Conservation (phyloP, 495 filamentous ascomycete genomes). For the Penicillium herquei region DNA sequence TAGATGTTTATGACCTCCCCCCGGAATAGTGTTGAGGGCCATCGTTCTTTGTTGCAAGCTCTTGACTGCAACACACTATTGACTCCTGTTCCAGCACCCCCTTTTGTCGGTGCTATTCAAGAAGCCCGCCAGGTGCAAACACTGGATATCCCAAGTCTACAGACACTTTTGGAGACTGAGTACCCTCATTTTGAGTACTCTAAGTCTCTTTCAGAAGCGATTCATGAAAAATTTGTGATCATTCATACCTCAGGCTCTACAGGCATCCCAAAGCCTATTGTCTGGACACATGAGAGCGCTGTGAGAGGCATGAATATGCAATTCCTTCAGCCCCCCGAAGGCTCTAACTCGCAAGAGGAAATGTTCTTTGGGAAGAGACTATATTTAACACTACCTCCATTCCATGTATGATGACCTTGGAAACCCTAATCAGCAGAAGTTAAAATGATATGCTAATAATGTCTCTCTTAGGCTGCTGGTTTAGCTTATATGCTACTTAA, state of each 20-base stretch:
- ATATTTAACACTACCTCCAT: slow-evolving; percentile 35
- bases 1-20: slow-evolving; percentile 37
- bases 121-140: slow-evolving; percentile 14
- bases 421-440: neutral
- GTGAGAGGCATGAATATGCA: slow-evolving; percentile 15
- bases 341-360: slow-evolving; percentile 20
- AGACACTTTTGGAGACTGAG: slow-evolving; percentile 20
- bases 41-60: slow-evolving; percentile 23
- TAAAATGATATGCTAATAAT: neutral
- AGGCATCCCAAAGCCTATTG: slow-evolving; percentile 38
- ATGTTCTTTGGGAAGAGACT: slow-evolving; percentile 29
- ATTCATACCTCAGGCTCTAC: slow-evolving; percentile 45
- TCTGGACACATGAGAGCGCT: slow-evolving; percentile 27
- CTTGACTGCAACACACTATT: slow-evolving; percentile 27
- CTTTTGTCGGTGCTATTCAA: slow-evolving; percentile 16
- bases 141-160: slow-evolving; percentile 22
- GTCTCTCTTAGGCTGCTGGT: slow-evolving; percentile 27
- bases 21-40: slow-evolving; percentile 31
- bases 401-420: slow-evolving; percentile 32
- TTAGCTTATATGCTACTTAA: slow-evolving; percentile 23
- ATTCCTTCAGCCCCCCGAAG: slow-evolving; percentile 15
- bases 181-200: slow-evolving; percentile 25
- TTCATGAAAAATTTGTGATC: slow-evolving; percentile 23
- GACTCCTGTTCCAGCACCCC: slow-evolving; percentile 16
- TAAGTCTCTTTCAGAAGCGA: slow-evolving; percentile 25